Conservation (phyloP, 129 eudicot species). For the Lactuca sativa region DNA sequence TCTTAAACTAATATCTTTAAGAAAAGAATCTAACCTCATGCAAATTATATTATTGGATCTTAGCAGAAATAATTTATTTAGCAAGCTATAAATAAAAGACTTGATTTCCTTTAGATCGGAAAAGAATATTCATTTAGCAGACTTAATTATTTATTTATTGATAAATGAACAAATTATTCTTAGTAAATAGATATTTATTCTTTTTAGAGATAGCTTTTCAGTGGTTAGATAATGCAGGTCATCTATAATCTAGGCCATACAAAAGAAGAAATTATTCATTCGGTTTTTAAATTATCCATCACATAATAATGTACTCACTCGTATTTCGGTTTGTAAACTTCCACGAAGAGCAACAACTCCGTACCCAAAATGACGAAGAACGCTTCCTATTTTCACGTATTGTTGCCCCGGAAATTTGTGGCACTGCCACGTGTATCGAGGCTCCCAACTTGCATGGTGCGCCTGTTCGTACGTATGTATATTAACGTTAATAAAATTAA, state of each 20-base stretch:
- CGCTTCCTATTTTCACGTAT: conserved; percentile 77
- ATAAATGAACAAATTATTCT: not conserved
- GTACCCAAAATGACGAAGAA: conserved; percentile 89
- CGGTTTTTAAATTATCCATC: not conserved
- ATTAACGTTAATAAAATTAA: not conserved
- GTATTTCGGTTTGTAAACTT: conserved; percentile 81
- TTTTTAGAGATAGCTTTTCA: no score
- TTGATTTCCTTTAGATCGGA: no score
- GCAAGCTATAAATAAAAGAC: conserved; percentile 21
- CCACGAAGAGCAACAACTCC: conserved; percentile 91
- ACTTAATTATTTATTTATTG: not conserved
- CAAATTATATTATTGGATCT: conserved; percentile 20
- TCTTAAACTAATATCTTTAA: not conserved
- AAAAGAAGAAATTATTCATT: no score
- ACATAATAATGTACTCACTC: conserved; percentile 39
- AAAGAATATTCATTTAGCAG: no score
- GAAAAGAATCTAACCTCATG: conserved; percentile 22
- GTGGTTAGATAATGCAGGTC: no score
- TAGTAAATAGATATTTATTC: no score
- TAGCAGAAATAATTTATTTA: not conserved
- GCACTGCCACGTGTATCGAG: conserved; percentile 61
- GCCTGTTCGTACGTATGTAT: conserved; percentile 40
- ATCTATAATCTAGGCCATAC: no score
- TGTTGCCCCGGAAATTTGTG: conserved; percentile 77
- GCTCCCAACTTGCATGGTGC: conserved; percentile 95